A percentile compares a stretch with the other conserved stretches of the same genome.
phyloP scores from a whole-genome alignment of 2,329 filamentous ascomycete genomes.

The Monosporascus sp. region DNA sequence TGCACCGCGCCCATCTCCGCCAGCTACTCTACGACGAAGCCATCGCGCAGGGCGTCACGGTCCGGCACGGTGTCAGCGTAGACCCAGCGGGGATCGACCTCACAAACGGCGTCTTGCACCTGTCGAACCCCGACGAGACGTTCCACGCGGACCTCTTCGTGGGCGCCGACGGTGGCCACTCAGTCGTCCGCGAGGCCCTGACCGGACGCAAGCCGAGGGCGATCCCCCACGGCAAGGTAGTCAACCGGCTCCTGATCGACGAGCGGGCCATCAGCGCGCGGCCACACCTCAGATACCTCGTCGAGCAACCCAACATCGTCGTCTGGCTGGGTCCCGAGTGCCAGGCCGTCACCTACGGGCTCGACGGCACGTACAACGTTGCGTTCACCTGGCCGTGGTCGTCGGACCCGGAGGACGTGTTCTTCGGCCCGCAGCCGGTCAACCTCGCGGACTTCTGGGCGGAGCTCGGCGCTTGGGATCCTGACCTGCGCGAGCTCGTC shows the following conservation, averaged over 20 bases:
- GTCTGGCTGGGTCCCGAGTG: conserved; percentile 16
- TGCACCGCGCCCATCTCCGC: conserved; percentile 16
- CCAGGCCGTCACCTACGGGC: conserved; percentile 14
- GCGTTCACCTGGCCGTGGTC: conserved; percentile 17
- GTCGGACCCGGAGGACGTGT: conserved; percentile 10
- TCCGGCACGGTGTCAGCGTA: conserved; percentile 12
- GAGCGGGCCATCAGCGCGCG: conserved; percentile 10
- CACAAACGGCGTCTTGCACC: conserved; percentile 1
- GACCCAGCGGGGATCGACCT: conserved; percentile 8
- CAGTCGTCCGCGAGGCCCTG: conserved; percentile 8
- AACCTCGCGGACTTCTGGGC: conserved; percentile 9
- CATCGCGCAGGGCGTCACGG: conserved; percentile 8
- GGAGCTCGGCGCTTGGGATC: conserved; percentile 11
- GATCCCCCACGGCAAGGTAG: conserved; percentile 16
- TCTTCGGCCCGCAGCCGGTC: conserved; percentile 11
- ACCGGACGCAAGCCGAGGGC: conserved; percentile 9
- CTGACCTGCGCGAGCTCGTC: conserved; percentile 12
- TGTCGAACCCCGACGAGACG: conserved; percentile 4
- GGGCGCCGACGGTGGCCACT: conserved; percentile 11
- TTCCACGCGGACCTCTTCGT: conserved; percentile 13
- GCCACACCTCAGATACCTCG: conserved; percentile 8
- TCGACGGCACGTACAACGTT: conserved; percentile 14
- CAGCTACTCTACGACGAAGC: conserved; percentile 15
- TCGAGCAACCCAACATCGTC: conserved; percentile 13
- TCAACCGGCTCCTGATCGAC: conserved; percentile 13